Evolutionary conservation across 768 basidiomycete genomes (phyloP).

Genomic region (Butyriboletus loyo): DNA sequence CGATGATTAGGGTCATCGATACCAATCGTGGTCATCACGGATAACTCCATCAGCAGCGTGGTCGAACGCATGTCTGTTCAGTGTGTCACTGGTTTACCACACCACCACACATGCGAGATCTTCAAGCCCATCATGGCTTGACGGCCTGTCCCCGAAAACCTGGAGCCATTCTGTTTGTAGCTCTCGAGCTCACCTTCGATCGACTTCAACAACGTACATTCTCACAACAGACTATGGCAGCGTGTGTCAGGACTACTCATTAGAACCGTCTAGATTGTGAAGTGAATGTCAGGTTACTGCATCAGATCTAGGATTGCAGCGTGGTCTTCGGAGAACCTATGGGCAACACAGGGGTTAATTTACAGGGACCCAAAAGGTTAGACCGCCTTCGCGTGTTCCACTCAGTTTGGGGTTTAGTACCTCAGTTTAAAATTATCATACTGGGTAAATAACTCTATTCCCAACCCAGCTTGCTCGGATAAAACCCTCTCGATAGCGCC

Average conservation of each 20-base stretch:
- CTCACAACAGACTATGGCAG: background rate
- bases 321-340: background rate
- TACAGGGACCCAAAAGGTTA: too few relatives aligned
- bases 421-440: too few relatives aligned
- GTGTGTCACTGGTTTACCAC: background rate
- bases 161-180: too few relatives aligned
- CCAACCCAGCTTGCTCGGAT: too few relatives aligned
- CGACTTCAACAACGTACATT: too few relatives aligned
- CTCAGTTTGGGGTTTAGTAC: too few relatives aligned
- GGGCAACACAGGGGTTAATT: background rate
- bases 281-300: background rate
- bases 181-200: too few relatives aligned
- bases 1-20: conserved; percentile 22
- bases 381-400: too few relatives aligned
- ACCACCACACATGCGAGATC: background rate
- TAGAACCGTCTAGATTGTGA: background rate
- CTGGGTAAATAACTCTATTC: too few relatives aligned
- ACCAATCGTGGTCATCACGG: conserved; percentile 23
- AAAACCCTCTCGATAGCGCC: too few relatives aligned
- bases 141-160: too few relatives aligned
- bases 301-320: background rate
- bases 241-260: background rate
- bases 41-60: conserved; percentile 19
- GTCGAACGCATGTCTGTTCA: conserved; percentile 11
- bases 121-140: too few relatives aligned